Percentiles rank a stretch among this genome's conserved stretches.
Evolutionary conservation across 306 rosid species (phyloP).

Genomic region (Gynostemma pentaphyllum): DNA sequence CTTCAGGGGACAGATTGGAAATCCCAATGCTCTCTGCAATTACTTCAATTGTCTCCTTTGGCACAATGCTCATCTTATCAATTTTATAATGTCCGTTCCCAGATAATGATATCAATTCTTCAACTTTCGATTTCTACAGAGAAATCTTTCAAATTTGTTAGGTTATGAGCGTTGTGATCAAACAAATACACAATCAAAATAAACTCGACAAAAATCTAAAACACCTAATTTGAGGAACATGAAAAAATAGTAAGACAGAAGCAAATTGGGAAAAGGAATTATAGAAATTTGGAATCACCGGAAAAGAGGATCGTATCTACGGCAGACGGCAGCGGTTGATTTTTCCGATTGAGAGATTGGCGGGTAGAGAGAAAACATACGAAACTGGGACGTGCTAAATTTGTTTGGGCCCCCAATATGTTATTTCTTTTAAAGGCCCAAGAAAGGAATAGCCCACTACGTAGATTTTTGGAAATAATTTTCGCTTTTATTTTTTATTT

Average conservation of each 20-base stretch:
- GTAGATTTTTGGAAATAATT: no score
- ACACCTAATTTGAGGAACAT: background rate
- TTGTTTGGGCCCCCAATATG: no score
- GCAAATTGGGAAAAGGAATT: background rate
- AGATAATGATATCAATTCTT: background rate
- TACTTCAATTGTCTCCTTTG: slow-evolving; percentile 86
- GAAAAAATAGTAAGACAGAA: background rate
- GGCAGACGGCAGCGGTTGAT: background rate
- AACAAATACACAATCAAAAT: background rate
- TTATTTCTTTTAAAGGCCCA: no score
- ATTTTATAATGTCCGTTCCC: background rate
- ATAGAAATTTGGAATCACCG: background rate
- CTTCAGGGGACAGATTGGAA: slow-evolving; percentile 67
- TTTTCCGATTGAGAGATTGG: slow-evolving; percentile 1
- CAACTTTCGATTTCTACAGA: background rate
- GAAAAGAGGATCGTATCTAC: background rate
- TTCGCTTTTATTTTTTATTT: no score
- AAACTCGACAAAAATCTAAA: background rate
- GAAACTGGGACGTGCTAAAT: no score
- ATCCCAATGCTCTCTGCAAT: slow-evolving; percentile 82
- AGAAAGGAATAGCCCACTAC: no score
- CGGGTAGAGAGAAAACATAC: no score
- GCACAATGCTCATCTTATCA: slow-evolving; percentile 47
- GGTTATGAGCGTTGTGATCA: background rate
- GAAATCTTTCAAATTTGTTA: background rate